phyloP scores from a whole-genome alignment of 139 green algal species.

The Pleodorina starrii region DNA sequence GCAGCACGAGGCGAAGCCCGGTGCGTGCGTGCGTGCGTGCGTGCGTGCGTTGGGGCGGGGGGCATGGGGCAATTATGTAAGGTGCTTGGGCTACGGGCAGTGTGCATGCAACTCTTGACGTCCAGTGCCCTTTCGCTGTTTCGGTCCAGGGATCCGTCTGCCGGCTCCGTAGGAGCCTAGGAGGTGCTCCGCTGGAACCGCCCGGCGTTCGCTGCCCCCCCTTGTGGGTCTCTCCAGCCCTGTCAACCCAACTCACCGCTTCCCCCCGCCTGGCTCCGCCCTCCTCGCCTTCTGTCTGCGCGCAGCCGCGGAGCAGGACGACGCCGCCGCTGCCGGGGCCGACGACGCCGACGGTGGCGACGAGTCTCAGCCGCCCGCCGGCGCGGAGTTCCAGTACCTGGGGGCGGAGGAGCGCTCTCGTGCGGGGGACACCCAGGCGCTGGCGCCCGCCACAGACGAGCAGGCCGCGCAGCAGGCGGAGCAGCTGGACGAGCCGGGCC shows the following conservation, averaged over 20 bases:
- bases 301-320: neutral
- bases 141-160: too few species aligned
- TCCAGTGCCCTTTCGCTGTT: too few species aligned
- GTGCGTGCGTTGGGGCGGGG: too few species aligned
- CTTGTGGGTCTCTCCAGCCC: too few species aligned
- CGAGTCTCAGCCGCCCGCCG: conserved; percentile 47
- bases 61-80: too few species aligned
- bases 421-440: conserved; percentile 64
- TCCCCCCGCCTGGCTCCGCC: too few species aligned
- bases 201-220: too few species aligned
- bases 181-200: too few species aligned
- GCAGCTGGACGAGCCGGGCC: neutral
- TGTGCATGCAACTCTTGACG: too few species aligned
- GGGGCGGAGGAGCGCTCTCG: conserved; percentile 54
- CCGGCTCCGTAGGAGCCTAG: too few species aligned
- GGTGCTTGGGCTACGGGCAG: too few species aligned
- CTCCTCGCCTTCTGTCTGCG: neutral
- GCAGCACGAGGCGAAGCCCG: conserved; percentile 64
- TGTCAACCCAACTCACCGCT: too few species aligned
- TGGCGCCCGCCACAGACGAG: conserved; percentile 93
- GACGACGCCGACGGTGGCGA: conserved; percentile 52
- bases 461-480: conserved; percentile 68
- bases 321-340: conserved; percentile 52
- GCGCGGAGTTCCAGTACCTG: conserved; percentile 76
- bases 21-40: neutral